phyloP scores from a whole-genome alignment of 257 asterid genomes.

The Solanum phureja region DNA sequence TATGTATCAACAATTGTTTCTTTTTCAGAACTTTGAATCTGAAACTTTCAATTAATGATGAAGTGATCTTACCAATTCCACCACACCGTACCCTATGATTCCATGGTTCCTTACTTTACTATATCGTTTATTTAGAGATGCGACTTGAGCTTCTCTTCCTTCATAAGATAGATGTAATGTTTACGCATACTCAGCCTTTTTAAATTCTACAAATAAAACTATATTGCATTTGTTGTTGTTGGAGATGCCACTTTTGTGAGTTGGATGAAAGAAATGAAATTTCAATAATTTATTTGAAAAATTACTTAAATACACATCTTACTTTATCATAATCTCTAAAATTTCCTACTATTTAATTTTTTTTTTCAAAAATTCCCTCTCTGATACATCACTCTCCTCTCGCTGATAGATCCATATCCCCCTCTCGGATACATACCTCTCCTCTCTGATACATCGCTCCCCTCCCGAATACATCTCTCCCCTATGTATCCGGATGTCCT shows the following conservation, averaged over 20 bases:
- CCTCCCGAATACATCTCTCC: too few relatives aligned
- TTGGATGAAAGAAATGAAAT: not conserved
- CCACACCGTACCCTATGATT: not conserved
- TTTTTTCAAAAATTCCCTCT: too few relatives aligned
- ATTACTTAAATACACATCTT: too few relatives aligned
- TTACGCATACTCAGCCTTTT: rapidly evolving
- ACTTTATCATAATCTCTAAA: too few relatives aligned
- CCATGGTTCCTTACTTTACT: not conserved
- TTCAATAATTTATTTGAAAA: not conserved
- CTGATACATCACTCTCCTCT: too few relatives aligned
- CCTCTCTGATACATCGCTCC: too few relatives aligned
- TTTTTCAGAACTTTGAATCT: not conserved
- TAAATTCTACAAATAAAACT: rapidly evolving
- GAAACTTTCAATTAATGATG: not conserved
- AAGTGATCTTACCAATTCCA: not conserved
- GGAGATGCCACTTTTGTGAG: not conserved
- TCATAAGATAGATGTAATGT: not conserved
- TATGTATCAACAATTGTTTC: not conserved
- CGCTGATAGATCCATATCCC: too few relatives aligned
- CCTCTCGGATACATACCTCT: too few relatives aligned
- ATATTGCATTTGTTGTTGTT: not conserved
- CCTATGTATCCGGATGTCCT: too few relatives aligned
- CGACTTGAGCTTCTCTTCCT: not conserved
- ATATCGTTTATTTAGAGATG: not conserved
- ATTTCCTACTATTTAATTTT: too few relatives aligned